Evolutionary conservation across 257 asterid species (phyloP).

Genomic region (Solanum peruvianum): DNA sequence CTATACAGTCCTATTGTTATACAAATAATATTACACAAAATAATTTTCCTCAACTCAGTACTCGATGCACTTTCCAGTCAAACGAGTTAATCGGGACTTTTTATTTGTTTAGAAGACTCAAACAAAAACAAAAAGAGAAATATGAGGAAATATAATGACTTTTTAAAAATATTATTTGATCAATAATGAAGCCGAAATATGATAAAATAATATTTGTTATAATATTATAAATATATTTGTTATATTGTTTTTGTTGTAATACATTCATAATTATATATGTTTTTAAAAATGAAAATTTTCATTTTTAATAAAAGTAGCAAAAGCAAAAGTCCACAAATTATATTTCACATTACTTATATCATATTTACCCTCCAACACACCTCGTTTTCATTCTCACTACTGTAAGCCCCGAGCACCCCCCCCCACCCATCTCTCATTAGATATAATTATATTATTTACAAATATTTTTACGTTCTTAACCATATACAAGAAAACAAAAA

Average conservation of each 20-base stretch:
- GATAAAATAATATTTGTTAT: not conserved
- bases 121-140: too few species aligned
- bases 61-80: not conserved
- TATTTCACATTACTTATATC: too few species aligned
- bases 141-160: not conserved
- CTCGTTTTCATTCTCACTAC: not conserved
- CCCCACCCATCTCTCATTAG: not conserved
- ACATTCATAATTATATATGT: not conserved
- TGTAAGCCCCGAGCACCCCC: too few species aligned
- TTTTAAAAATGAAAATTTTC: too few species aligned
- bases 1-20: not conserved
- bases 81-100: not conserved
- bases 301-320: too few species aligned
- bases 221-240: not conserved
- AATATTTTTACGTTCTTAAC: not conserved
- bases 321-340: not conserved
- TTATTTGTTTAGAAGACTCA: not conserved
- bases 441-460: too few species aligned
- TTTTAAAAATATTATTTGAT: not conserved
- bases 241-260: not conserved
- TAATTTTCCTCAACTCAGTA: not conserved
- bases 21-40: not conserved
- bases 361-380: not conserved
- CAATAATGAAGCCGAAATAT: not conserved
- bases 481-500: not conserved